Base-by-base conservation (phyloP, 2,329 filamentous ascomycete species). In the Neocatenulostroma microsporum region DNA sequence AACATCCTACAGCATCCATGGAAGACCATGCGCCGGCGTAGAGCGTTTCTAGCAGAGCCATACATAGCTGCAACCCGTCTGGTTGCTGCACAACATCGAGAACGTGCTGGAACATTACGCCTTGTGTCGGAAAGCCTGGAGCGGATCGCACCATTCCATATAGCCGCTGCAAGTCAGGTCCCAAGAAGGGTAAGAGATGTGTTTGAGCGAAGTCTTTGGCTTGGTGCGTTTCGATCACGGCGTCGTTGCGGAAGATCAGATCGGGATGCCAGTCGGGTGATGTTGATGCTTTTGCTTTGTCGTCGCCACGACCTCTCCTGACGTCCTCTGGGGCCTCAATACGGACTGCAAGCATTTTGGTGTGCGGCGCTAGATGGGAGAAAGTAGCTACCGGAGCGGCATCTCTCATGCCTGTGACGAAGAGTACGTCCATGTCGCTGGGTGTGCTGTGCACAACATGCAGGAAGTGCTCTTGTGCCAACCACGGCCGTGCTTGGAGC, bases 351-450 rank as follows among this genome's bases (percentile, higher is more conserved):
- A 80, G 21, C 13, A 81, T 39, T 43, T 61, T 71, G 41, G 60
- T 69, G 2, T 64, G 53, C 32, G 74, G 66, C 9, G 77, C 69
- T 17, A 78, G 49, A 59, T 72, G 68, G n/a, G 70, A 71, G 0
- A 76, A 68, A 10, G 44, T 27, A 42, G 71, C 60, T 9, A 79
- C 63, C 0, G 76, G 77, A 4, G 74, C 69, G 31, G 72, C 59
- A 32, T 82, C 77, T 62, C 74, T 70, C 70, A 80, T 73, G 0
- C 76, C 76, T 0, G 76, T 80, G 45, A 82, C 71, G 0, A 81
- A 39, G 28, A 81, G 56, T 31, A 79, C 72, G 38, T 78, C 70
- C 2, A 64, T 59, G 52, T 64, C 63, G 33, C 9, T 43, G n/a
- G n/a, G n/a, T 5, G 63, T 61, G 10, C 43, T 38, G 21, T 58